Base-by-base conservation (phyloP, 2,329 filamentous ascomycete species). In the Penicillium sp. region DNA sequence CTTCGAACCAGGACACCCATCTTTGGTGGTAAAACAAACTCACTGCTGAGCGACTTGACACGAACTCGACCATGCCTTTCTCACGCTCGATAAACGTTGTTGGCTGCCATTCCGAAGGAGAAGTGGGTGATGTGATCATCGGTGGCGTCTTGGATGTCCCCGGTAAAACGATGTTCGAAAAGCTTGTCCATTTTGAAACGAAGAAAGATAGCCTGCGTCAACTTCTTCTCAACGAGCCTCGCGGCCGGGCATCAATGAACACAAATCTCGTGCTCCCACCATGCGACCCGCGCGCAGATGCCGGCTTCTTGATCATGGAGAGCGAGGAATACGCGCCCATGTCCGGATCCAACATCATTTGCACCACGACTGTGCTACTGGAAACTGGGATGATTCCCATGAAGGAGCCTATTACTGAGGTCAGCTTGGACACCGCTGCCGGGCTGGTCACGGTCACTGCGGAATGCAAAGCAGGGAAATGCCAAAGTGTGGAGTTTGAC, bases 91-190 rank as follows among this genome's bases (percentile, higher is more conserved):
- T 71, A 19, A 70, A 58, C 30, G 61, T 71, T 22, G 67, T 72
- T 22, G 70, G 68, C 53, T 71, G 67, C 33, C 70, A 72, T 47
- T 63, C 69, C 35, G 73, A 71, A 61, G 73, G 73, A 4, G 77
- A 80, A 68, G 80, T 83, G 0, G 79, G 83, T 54, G 82, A 85
- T 66, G 83, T 84, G 13, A 77, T 84, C 50, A 75, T 79, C 12
- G 81, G 81, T 17, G 83, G 82, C 19, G 80, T 84, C 2, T 73
- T 80, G 0, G 81, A 84, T 37, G 78, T 70, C 8, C 68, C 70
- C 2, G 68, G 77, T 12, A 76, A 76, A 35, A 82, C 79, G 19
- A 83, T 84, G 82, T 81, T 76, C 60, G 81, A 83, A 4, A 84
- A 84, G 64, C 68, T 84, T 19, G 65, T 75, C 3, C 71, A 82